Evolutionary conservation across 2,329 filamentous ascomycete species (phyloP).

Genomic region (Chaetomium sp.): DNA sequence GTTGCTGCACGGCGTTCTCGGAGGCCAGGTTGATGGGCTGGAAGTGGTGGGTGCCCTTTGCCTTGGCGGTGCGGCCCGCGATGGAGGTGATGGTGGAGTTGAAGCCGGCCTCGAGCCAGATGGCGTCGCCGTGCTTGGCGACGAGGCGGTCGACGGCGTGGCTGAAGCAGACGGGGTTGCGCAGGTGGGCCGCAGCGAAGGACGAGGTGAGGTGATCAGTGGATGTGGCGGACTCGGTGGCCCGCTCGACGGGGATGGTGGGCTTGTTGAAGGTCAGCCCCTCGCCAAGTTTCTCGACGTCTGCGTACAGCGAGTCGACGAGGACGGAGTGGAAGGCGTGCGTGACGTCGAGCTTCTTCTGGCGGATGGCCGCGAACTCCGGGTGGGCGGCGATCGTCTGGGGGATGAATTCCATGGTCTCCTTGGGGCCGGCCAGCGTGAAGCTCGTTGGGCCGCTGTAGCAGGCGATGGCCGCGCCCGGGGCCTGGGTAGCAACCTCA

Average conservation of each 20-base stretch:
- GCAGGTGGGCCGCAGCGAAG: conserved; percentile 25
- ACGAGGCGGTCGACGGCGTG: conserved; percentile 26
- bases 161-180: conserved; percentile 30
- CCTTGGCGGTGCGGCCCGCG: conserved; percentile 25
- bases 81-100: conserved; percentile 30
- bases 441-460: conserved; percentile 39
- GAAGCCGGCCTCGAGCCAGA: conserved; percentile 29
- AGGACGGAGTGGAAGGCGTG: conserved; percentile 43
- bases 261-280: conserved; percentile 28
- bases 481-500: neutral
- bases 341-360: conserved; percentile 38
- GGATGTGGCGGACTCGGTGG: neutral
- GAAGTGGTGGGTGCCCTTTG: conserved; percentile 15
- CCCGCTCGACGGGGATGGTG: conserved; percentile 3
- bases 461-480: conserved; percentile 37
- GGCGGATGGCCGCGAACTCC: conserved; percentile 13
- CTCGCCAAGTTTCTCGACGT: conserved; percentile 20
- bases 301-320: conserved; percentile 26
- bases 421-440: conserved; percentile 34
- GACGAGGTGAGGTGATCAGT: neutral
- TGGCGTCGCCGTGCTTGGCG: conserved; percentile 15
- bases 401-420: conserved; percentile 27
- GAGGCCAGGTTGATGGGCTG: conserved; percentile 24
- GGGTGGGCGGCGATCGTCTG: neutral
- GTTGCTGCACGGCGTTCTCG: conserved; percentile 3